Evolutionary conservation across 1,139 yeast species (phyloP), one percentile per base, ranked within the genome.

Genomic region (Protomyces gravidus): DNA sequence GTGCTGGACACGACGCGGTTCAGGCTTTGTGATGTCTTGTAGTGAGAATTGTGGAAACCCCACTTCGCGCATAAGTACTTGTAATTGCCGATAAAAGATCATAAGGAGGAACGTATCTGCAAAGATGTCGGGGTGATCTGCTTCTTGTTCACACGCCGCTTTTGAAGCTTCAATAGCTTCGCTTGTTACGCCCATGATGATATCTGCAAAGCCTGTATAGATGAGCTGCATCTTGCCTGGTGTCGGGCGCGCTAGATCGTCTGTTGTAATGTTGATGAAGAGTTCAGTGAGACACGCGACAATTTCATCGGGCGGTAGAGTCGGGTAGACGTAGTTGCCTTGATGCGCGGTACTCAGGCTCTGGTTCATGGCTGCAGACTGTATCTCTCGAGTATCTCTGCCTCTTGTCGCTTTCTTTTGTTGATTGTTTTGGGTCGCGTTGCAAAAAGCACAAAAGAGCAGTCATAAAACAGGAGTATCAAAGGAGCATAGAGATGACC

Each of bases 21-120:
- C 96, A 0, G 97, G 97, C 63, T 78, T 81, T 55, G 77, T 74
- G 45, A 80, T 74, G 71, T 89, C 97, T 73, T 80, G 77, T 59
- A 89, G 75, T 48, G 84, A 79, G 67, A 89, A 86, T 70, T 89
- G 96, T 61, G 80, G 77, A 2, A 89, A 80, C 0, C 96, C 96
- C 69, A 92, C 84, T 19, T 64, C 79, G 57, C 67, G 70, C 65
- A 67, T 71, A 67, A 64, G 63, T 66, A 65, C 32, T 17, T 26
- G 53, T 28, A 61, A 30, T 32, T 61, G 52, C 36, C 61, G 58
- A 21, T 56, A 52, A 47, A 62, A 62, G 50, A 56, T 48, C 55
- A 61, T 62, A 40, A 62, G 50, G 27, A 50, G 26, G 19, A 61
- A 13, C 17, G 59, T 45, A 21, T 55, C 63, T 11, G 50, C 53